A percentile compares a stretch with the other conserved stretches of the same genome.
phyloP scores from a whole-genome alignment of 2,329 filamentous ascomycete genomes.

The Penicillium sp. region DNA sequence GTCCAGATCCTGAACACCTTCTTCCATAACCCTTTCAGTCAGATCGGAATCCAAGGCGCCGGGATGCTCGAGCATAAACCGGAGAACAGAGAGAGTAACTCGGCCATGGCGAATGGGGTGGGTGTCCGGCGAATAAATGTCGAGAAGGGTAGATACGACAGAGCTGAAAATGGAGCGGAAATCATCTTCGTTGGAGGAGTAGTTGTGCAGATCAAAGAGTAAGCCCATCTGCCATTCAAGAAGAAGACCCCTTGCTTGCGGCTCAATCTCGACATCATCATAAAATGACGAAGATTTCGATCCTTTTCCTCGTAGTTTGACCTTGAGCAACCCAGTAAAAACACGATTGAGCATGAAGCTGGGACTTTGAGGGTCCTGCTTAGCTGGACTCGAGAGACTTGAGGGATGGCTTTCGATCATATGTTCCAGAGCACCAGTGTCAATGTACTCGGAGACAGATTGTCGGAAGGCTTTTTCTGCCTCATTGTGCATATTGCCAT shows the following conservation, averaged over 20 bases:
- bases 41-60: conserved; percentile 31
- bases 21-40: conserved; percentile 30
- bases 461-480: conserved; percentile 43
- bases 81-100: conserved; percentile 39
- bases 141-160: conserved; percentile 37
- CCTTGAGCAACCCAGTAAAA: conserved; percentile 40
- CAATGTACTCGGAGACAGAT: conserved; percentile 47
- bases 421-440: conserved; percentile 39
- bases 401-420: conserved; percentile 31
- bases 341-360: conserved; percentile 44
- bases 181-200: conserved; percentile 31
- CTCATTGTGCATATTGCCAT: conserved; percentile 39
- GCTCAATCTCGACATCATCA: conserved; percentile 35
- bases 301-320: conserved; percentile 37
- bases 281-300: conserved; percentile 32
- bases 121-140: conserved; percentile 33
- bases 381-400: conserved; percentile 31
- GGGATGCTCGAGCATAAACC: conserved; percentile 39
- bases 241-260: conserved; percentile 33
- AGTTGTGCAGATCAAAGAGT: conserved; percentile 35
- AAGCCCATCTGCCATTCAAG: conserved; percentile 46
- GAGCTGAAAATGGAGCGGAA: conserved; percentile 33
- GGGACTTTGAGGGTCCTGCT: conserved; percentile 39
- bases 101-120: conserved; percentile 45
- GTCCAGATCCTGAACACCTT: conserved; percentile 28